Evolutionary conservation across 768 basidiomycete species (phyloP).

Genomic region (Collybia mongolica): DNA sequence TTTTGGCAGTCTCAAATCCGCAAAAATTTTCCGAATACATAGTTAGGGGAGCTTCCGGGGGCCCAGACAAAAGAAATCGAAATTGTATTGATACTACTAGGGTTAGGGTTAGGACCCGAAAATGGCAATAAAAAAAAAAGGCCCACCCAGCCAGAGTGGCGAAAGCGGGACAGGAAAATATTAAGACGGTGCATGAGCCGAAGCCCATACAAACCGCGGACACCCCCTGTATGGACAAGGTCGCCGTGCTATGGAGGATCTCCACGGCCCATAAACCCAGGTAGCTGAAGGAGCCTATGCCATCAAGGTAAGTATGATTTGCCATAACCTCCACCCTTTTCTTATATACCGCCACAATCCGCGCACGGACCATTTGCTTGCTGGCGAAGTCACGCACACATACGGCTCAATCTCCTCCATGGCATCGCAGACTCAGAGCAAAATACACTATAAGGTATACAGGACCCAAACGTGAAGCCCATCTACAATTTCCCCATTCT

Average conservation of each 20-base stretch:
- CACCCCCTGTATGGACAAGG: slow-evolving; percentile 60
- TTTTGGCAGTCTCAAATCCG: no score
- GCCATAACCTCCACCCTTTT: neutral
- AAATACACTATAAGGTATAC: no score
- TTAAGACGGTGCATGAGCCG: slow-evolving; percentile 77
- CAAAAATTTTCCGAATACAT: no score
- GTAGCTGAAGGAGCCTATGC: slow-evolving; percentile 53
- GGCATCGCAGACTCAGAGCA: no score
- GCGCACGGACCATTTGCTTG: slow-evolving; percentile 3
- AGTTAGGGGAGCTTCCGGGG: no score
- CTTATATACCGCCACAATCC: neutral
- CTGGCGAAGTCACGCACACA: no score
- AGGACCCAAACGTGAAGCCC: no score
- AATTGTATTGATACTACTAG: no score
- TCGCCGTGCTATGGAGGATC: slow-evolving; percentile 70
- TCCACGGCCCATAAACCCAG: slow-evolving; percentile 57
- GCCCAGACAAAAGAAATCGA: no score
- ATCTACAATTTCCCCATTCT: neutral
- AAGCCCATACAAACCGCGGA: slow-evolving; percentile 62
- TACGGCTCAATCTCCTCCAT: no score
- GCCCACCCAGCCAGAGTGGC: slow-evolving; percentile 32
- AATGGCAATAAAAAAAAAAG: neutral
- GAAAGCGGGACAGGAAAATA: slow-evolving; percentile 75
- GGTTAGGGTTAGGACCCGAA: neutral
- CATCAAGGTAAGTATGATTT: slow-evolving; percentile 69